Percentiles rank a stretch among this genome's conserved stretches.
Evolutionary conservation across 2,329 filamentous ascomycete species (phyloP).

Genomic region (Lecanicillium sp.): DNA sequence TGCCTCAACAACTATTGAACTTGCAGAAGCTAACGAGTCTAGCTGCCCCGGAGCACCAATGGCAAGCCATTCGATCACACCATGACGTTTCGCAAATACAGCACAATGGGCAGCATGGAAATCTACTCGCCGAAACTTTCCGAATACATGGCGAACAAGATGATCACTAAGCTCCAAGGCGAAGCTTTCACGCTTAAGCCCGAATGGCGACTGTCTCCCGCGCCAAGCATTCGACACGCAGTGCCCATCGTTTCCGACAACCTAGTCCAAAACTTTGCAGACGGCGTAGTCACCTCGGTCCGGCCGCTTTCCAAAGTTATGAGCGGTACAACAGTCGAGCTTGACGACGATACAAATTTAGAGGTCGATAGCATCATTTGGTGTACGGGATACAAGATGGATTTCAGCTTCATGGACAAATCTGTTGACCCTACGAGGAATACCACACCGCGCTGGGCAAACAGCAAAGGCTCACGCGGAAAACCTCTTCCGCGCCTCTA

Average conservation of each 20-base stretch:
- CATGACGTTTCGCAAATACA: constrained; percentile 23
- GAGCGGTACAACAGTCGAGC: constrained; percentile 17
- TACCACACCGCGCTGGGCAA: constrained; percentile 14
- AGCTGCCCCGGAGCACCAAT: constrained; percentile 18
- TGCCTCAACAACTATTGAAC: not conserved
- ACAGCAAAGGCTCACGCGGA: constrained; percentile 17
- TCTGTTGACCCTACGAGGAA: constrained; percentile 18
- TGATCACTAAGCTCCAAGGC: constrained; percentile 15
- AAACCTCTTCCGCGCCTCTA: constrained; percentile 28
- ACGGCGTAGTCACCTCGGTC: constrained; percentile 25
- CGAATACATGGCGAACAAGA: constrained; percentile 15
- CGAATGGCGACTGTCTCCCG: constrained; percentile 20
- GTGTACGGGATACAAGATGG: constrained; percentile 25
- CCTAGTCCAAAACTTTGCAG: constrained; percentile 23
- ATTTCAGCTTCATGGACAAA: constrained; percentile 20
- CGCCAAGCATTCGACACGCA: constrained; percentile 15
- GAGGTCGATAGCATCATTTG: constrained; percentile 23
- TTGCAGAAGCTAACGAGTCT: not conserved
- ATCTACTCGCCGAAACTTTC: constrained; percentile 13
- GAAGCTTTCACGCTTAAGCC: constrained; percentile 16
- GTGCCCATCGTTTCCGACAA: constrained; percentile 19
- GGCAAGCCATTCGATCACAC: constrained; percentile 25
- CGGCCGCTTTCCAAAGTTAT: constrained; percentile 17
- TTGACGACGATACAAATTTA: constrained; percentile 19
- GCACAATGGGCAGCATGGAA: constrained; percentile 21